phyloP scores from a whole-genome alignment of 495 filamentous ascomycete species.

The Glonium stellatum region DNA sequence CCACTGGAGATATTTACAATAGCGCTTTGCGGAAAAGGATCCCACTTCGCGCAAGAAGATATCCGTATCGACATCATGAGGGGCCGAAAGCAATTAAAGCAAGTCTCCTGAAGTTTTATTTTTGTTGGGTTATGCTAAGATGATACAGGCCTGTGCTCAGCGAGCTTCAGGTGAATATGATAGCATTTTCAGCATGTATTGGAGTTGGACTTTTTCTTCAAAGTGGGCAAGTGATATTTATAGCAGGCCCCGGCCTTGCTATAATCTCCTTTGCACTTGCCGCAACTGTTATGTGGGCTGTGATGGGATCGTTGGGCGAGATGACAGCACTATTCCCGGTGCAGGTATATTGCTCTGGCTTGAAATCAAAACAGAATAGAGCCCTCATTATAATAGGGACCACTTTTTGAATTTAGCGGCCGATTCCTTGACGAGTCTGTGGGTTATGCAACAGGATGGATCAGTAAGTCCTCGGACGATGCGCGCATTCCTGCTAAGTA shows the following conservation, averaged over 20 bases:
- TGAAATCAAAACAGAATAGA: too few relatives aligned
- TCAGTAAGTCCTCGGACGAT: slow-evolving; percentile 9
- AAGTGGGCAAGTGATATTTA: slow-evolving; percentile 36
- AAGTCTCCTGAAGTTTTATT: too few relatives aligned
- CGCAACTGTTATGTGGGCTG: slow-evolving; percentile 45
- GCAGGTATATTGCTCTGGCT: slow-evolving; percentile 16
- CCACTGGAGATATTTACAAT: too few relatives aligned
- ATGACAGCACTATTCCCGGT: slow-evolving; percentile 49
- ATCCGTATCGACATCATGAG: too few relatives aligned
- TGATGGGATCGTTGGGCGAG: slow-evolving; percentile 44
- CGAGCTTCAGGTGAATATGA: slow-evolving; percentile 38
- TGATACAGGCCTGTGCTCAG: too few relatives aligned
- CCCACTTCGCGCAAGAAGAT: too few relatives aligned
- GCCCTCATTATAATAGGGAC: slow-evolving; percentile 23
- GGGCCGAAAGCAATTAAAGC: too few relatives aligned
- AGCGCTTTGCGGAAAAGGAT: too few relatives aligned
- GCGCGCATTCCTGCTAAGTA: too few relatives aligned
- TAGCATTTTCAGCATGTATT: slow-evolving; percentile 35
- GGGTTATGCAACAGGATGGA: slow-evolving; percentile 49
- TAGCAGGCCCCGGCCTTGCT: slow-evolving; percentile 37
- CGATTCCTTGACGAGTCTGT: slow-evolving; percentile 44
- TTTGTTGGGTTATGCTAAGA: too few relatives aligned
- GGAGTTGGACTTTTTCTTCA: slow-evolving; percentile 40
- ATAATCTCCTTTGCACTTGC: slow-evolving; percentile 41
- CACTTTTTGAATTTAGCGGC: slow-evolving; percentile 45